Percentiles rank a stretch among this genome's conserved stretches.
These are phyloP conservation scores for Plasmodium sp. DNA, from an alignment of 169 alveolate species.

Conservation along the genomic window DNA sequence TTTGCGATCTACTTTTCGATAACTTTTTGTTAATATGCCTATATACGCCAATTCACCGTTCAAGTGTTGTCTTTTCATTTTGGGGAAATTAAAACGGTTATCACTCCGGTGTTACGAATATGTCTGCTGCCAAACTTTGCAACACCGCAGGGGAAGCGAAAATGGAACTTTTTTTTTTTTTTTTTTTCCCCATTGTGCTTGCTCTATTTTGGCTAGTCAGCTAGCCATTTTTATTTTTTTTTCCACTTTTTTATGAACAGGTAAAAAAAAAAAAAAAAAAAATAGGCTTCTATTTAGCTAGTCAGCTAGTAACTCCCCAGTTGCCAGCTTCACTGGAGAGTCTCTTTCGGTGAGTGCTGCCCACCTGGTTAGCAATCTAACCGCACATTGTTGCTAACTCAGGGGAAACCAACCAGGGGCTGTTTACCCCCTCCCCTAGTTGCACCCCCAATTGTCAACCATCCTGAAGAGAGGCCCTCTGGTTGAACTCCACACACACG, in stretches of 20 bases:
- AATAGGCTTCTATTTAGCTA: background rate
- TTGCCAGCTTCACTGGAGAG: background rate
- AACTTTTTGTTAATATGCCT: background rate
- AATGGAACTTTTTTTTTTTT: background rate
- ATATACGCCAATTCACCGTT: background rate
- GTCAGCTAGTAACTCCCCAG: background rate
- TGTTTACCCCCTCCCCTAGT: background rate
- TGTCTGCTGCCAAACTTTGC: background rate
- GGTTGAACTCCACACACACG: slow-evolving; percentile 54
- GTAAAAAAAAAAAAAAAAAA: background rate
- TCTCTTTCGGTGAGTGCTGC: background rate
- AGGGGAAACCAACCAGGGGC: background rate
- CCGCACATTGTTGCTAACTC: background rate
- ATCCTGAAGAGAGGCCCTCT: background rate
- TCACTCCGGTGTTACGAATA: background rate
- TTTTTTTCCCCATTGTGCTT: background rate
- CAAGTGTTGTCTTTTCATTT: background rate
- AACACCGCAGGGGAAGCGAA: background rate
- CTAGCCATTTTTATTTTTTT: background rate
- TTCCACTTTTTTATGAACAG: background rate
- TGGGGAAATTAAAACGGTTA: background rate
- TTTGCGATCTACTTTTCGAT: background rate
- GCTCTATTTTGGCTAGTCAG: background rate
- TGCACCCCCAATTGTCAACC: background rate
- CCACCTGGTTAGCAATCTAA: background rate